phyloP scores from a whole-genome alignment of 2,329 filamentous ascomycete genomes.

The Cladosporium austrohemisphaericum region DNA sequence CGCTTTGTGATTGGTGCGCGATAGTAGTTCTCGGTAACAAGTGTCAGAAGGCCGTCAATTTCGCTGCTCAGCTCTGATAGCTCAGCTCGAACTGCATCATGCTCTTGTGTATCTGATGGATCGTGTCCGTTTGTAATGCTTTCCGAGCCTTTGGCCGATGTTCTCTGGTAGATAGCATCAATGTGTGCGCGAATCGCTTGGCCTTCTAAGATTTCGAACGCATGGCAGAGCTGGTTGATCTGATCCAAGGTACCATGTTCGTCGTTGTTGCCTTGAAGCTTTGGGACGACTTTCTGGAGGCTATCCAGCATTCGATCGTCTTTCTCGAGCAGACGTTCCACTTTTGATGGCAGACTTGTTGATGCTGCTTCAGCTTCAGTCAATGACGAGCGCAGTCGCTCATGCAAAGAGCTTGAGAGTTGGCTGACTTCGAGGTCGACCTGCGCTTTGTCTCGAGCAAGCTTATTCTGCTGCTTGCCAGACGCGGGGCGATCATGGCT shows the following conservation, averaged over 20 bases:
- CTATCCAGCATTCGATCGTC: constrained; percentile 64
- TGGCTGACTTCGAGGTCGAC: constrained; percentile 38
- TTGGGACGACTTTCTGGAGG: constrained; percentile 62
- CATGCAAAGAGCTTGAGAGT: constrained; percentile 26
- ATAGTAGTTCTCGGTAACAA: constrained; percentile 66
- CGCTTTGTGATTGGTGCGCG: constrained; percentile 56
- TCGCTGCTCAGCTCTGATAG: constrained; percentile 67
- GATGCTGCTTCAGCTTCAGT: constrained; percentile 49
- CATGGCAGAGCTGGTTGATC: constrained; percentile 53
- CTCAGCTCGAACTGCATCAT: constrained; percentile 54
- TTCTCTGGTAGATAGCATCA: constrained; percentile 49
- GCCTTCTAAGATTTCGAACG: constrained; percentile 39
- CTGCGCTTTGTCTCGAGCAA: constrained; percentile 39
- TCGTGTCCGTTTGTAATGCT: constrained; percentile 33
- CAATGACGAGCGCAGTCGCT: constrained; percentile 39
- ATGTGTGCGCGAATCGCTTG: constrained; percentile 42
- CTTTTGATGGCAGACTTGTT: constrained; percentile 46
- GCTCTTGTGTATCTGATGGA: constrained; percentile 47
- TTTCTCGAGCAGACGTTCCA: constrained; percentile 45
- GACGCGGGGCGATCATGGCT: constrained; percentile 10
- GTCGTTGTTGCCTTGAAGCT: constrained; percentile 52
- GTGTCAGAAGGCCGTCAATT: constrained; percentile 65
- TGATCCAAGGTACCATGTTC: constrained; percentile 48
- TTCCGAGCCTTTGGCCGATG: constrained; percentile 1
- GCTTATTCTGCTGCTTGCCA: constrained; percentile 20